Evolutionary conservation across 2,329 filamentous ascomycete species (phyloP).

Genomic region (Tolypocladium ophioglossoides): DNA sequence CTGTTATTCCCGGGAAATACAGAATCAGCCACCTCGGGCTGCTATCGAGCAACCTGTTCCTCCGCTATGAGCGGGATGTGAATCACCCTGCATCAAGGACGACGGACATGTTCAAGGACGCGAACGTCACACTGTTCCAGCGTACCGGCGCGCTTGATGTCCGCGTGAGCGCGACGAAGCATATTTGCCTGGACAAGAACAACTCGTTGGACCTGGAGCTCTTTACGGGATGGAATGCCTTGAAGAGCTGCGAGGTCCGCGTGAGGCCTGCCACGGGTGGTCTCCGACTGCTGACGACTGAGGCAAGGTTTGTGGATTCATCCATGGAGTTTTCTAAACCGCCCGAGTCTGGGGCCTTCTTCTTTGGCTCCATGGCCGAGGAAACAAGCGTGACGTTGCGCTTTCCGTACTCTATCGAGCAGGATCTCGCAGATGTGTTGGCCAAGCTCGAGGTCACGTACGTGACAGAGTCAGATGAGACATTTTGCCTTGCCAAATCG

Average conservation of each 20-base stretch:
- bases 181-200: slow-evolving; percentile 70
- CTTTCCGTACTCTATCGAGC: slow-evolving; percentile 77
- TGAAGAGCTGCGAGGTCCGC: slow-evolving; percentile 47
- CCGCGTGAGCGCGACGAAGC: slow-evolving; percentile 52
- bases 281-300: slow-evolving; percentile 50
- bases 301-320: slow-evolving; percentile 39
- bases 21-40: slow-evolving; percentile 64
- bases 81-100: slow-evolving; percentile 35
- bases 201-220: slow-evolving; percentile 68
- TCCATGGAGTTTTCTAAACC: slow-evolving; percentile 33
- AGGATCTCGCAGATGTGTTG: slow-evolving; percentile 58
- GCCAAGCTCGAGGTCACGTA: slow-evolving; percentile 71
- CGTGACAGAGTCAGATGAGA: slow-evolving; percentile 50
- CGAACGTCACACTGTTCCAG: slow-evolving; percentile 65
- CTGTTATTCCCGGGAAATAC: slow-evolving; percentile 62
- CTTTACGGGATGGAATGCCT: slow-evolving; percentile 62
- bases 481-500: slow-evolving; percentile 23
- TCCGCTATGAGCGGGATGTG: slow-evolving; percentile 53
- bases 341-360: slow-evolving; percentile 42
- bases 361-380: slow-evolving; percentile 34
- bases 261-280: slow-evolving; percentile 57
- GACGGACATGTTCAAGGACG: slow-evolving; percentile 42
- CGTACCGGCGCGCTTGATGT: slow-evolving; percentile 58
- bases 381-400: slow-evolving; percentile 44
- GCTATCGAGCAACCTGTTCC: slow-evolving; percentile 48